Base-by-base conservation (phyloP, 2,329 filamentous ascomycete species). In the Trichoderma koningii region DNA sequence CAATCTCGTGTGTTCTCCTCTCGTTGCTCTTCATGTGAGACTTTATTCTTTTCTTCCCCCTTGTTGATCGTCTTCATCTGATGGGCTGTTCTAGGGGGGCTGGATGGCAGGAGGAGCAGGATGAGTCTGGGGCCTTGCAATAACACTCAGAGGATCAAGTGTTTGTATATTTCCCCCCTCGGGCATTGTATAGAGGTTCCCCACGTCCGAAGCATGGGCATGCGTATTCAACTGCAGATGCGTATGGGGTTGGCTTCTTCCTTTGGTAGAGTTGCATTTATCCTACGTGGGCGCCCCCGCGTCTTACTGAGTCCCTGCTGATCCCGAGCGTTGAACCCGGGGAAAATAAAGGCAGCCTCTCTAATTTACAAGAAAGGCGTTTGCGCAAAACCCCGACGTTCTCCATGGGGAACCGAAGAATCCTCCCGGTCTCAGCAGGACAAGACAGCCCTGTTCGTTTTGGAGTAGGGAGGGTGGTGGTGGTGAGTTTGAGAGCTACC, bases 261-360 rank as follows among this genome's bases (percentile, higher is more conserved):
- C 15, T n/a, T 53, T 21, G 34, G 12, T n/a, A 9, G 7, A 9
- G 30, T 30, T 30, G 30, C 30, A 30, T 21, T 28, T 47, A 28
- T 14, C 7, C 50, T 30, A 44, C 50, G 51, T 55, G 19, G 38
- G 53, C 45, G 34, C 41, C 23, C 30, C 38, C 41, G 34, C 47
- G 57, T 52, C 50, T 52, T 52, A 62, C 59, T 52, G 41, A n/a
- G 59, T 44, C 48, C 48, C 59, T 62, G 59, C 38, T 62, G 48
- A 62, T 62, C 48, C 48, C 47, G 21, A 23, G 59, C 48, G 59
- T 53, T 48, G 53, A 53, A 42, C n/a, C 59, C 38, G 59, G 23
- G 28, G 3, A 28, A n/a, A 4, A 50, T n/a, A 44, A 12, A 30
- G 23, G 42, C 34, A 38, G 34, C 10, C 10, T 38, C 34, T 38